Conservation (phyloP, 306 rosid genomes). For the Potentilla sterilis region DNA sequence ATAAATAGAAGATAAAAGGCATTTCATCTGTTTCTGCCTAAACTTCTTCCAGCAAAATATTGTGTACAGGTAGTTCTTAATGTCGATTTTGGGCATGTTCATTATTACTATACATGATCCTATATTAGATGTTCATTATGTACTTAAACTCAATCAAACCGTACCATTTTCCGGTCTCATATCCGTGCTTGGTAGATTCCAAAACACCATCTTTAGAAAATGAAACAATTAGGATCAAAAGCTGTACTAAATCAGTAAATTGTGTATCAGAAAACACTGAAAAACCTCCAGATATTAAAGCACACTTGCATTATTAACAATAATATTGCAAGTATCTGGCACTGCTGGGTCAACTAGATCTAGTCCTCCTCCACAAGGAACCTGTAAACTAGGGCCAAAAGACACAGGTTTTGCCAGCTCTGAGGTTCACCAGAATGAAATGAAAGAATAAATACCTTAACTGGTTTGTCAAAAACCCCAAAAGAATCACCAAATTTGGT, state of each 20-base stretch:
- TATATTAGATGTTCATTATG: no score
- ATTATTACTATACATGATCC: no score
- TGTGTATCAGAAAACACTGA: neutral
- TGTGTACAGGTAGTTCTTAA: no score
- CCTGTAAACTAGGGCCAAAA: neutral
- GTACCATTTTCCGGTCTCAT: no score
- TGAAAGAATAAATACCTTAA: neutral
- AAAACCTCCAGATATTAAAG: neutral
- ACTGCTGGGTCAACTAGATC: constrained; percentile 9
- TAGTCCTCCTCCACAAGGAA: neutral
- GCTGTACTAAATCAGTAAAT: neutral
- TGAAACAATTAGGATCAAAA: neutral
- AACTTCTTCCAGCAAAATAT: no score
- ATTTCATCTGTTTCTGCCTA: no score
- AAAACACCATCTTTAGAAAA: neutral
- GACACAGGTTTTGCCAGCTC: constrained; percentile 2
- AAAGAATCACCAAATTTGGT: neutral
- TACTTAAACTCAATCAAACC: no score
- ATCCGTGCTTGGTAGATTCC: neutral
- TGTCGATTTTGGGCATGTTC: no score
- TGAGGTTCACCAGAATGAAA: neutral
- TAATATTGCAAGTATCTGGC: neutral
- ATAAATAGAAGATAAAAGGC: no score
- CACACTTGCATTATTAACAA: neutral
- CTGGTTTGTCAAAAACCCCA: neutral